Conservation (phyloP, 2,329 filamentous ascomycete genomes). For the Pseudopithomyces chartarum region DNA sequence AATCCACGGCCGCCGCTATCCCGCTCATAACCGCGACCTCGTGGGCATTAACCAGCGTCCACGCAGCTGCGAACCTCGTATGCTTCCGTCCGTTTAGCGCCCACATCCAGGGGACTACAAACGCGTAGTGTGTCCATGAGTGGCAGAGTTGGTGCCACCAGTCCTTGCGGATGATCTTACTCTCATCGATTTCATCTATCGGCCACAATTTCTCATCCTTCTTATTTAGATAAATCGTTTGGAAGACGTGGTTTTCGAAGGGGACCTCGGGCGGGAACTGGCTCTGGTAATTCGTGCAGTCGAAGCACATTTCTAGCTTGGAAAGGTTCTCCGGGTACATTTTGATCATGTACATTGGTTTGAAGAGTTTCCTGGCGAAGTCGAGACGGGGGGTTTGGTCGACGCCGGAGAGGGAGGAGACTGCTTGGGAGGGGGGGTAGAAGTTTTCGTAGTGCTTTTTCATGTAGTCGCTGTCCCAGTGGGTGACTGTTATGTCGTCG, state of each 20-base stretch:
- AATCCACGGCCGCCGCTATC: constrained; percentile 70
- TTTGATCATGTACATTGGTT: constrained; percentile 70
- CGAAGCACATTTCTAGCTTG: constrained; percentile 69
- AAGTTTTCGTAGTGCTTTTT: constrained; percentile 69
- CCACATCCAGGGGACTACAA: constrained; percentile 74
- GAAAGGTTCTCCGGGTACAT: constrained; percentile 61
- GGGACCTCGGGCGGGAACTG: constrained; percentile 65
- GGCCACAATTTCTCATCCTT: constrained; percentile 62
- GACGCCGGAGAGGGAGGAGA: constrained; percentile 45
- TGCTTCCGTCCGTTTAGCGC: constrained; percentile 68
- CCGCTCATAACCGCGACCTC: constrained; percentile 73
- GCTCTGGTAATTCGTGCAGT: constrained; percentile 76
- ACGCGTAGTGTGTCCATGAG: constrained; percentile 65
- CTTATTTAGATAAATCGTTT: constrained; percentile 70
- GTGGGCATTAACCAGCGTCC: constrained; percentile 73
- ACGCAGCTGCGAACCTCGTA: constrained; percentile 68
- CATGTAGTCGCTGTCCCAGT: constrained; percentile 69
- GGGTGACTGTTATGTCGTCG: constrained; percentile 74
- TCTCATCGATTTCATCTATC: constrained; percentile 62
- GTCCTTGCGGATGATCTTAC: constrained; percentile 65
- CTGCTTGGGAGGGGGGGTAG: constrained; percentile 57
- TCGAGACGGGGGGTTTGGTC: constrained; percentile 51
- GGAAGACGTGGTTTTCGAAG: constrained; percentile 69
- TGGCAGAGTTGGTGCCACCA: constrained; percentile 73
- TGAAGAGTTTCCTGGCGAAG: constrained; percentile 58